Percentiles rank a stretch among this genome's conserved stretches.
phyloP scores from a whole-genome alignment of 495 filamentous ascomycete genomes.

The Aspergillus wentii region DNA sequence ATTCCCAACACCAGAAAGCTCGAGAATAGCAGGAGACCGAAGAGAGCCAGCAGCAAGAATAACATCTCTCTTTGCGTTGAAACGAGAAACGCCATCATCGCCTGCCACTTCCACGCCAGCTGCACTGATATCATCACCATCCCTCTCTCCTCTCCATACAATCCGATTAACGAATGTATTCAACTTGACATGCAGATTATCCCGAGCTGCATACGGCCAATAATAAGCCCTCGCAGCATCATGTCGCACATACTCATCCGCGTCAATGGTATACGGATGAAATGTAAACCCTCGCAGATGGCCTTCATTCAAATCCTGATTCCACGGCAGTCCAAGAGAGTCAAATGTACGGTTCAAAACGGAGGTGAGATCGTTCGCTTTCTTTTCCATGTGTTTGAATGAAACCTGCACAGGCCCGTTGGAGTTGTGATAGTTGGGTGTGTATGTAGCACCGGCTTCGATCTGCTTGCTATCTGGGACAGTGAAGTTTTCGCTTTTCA shows the following conservation, averaged over 20 bases:
- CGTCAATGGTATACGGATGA: constrained; percentile 36
- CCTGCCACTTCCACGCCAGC: constrained; percentile 24
- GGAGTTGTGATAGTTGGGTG: constrained; percentile 40
- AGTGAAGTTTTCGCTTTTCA: constrained; percentile 37
- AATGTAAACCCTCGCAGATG: constrained; percentile 32
- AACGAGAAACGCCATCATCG: too few relatives aligned
- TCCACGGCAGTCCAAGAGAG: constrained; percentile 30
- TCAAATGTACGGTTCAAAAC: constrained; percentile 18
- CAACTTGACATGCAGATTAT: constrained; percentile 29
- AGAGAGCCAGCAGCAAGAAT: constrained; percentile 54
- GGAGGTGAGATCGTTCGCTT: constrained; percentile 23
- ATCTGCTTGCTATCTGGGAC: constrained; percentile 33
- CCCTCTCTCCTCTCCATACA: constrained; percentile 15
- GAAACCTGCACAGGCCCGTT: constrained; percentile 44
- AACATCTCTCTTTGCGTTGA: constrained; percentile 51
- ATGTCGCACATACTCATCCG: constrained; percentile 41
- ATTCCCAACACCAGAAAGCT: constrained; percentile 58
- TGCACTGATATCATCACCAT: constrained; percentile 10
- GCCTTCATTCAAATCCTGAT: constrained; percentile 35
- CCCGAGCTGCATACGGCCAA: constrained; percentile 25
- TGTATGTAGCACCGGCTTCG: constrained; percentile 37
- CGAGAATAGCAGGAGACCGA: constrained; percentile 53
- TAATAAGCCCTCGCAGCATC: constrained; percentile 49
- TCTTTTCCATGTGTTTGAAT: constrained; percentile 26
- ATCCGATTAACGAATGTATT: constrained; percentile 32